Base-by-base conservation (phyloP, 768 basidiomycete species). In the Tephrocybe rancida region DNA sequence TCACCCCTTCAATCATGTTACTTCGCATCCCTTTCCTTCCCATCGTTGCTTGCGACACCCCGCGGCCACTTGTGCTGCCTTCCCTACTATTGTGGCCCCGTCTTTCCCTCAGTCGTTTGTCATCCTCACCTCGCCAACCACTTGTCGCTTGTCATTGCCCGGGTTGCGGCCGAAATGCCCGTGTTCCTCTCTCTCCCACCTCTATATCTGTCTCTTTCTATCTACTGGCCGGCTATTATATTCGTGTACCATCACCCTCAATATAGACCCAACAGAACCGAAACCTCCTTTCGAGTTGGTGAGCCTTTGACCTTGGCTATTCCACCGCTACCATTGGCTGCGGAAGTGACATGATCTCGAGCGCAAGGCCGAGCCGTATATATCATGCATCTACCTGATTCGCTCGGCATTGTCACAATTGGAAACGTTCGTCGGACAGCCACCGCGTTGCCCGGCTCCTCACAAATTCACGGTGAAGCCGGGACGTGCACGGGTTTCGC, bases 221-320 rank as follows among this genome's bases (percentile, higher is more conserved):
- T 55, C 53, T 61, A 61, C 51, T 49, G 60, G 50, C 54, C 29
- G 57, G 57, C 47, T 61, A 19, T 46, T 53, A 58, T 61, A 55
- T 61, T 57, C 58, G 48, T 61, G 59, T 61, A 61, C 34, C 50
- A 61, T 50, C 60, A 61, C 34, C 56, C 43, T 35, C 50, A 58
- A 55, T 50, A 61, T 54, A 58, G 60, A 61, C 51, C 51, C 60
- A 43, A 56, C 56, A 54, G 52, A 53, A 60, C 52, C 32, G 55
- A 57, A 57, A 21, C 25, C 30, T 7, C 30, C 6, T 32, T 13
- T 32, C 30, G 6, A 32, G 13, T 32, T 32, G 7, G 30, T 13
- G 13, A 32, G 13, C 13, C 13, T 32, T 32, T 6, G 13, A 32
- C 13, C 13, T 32, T 32, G 30, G 13, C 14, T 9, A 37, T 37